These are phyloP conservation scores for Pseudocercospora cruenta DNA, from an alignment of 2,329 filamentous ascomycete species.

Conservation along the genomic window DNA sequence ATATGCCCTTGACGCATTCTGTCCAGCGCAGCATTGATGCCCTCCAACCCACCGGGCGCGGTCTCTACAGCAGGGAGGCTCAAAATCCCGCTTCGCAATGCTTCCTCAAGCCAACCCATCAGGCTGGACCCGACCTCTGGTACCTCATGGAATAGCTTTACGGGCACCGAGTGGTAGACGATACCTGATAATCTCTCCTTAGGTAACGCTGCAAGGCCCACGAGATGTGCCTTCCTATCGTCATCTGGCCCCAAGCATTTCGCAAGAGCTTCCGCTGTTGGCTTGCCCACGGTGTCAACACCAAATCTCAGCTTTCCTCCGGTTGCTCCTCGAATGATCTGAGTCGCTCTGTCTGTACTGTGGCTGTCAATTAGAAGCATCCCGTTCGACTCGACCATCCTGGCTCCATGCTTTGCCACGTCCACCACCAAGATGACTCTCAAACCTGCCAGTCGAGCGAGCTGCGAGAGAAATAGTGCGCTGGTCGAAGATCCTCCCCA, in stretches of 20 bases:
- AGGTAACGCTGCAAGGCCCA: slow-evolving; percentile 68
- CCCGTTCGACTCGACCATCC: slow-evolving; percentile 23
- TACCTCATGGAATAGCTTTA: slow-evolving; percentile 71
- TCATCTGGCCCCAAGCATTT: slow-evolving; percentile 13
- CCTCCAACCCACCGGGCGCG: slow-evolving; percentile 20
- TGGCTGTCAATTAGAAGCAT: slow-evolving; percentile 27
- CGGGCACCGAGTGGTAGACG: slow-evolving; percentile 66
- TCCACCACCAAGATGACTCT: slow-evolving; percentile 56
- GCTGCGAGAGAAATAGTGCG: slow-evolving; percentile 48
- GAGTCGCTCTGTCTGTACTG: slow-evolving; percentile 17
- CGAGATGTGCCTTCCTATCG: slow-evolving; percentile 50
- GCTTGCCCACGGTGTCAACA: slow-evolving; percentile 28
- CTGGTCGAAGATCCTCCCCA: slow-evolving; percentile 51
- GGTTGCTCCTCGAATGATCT: slow-evolving; percentile 23
- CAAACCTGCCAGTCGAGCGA: slow-evolving; percentile 42
- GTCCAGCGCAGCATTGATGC: slow-evolving; percentile 26
- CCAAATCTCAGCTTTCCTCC: slow-evolving; percentile 20
- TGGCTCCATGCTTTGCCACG: slow-evolving; percentile 27
- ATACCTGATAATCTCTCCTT: slow-evolving; percentile 56
- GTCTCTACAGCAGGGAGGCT: slow-evolving; percentile 20
- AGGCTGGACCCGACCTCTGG: slow-evolving; percentile 19
- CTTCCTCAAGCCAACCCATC: slow-evolving; percentile 26
- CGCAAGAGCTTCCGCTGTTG: slow-evolving; percentile 21
- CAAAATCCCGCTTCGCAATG: slow-evolving; percentile 14
- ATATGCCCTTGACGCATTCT: slow-evolving; percentile 24